These are phyloP conservation scores for Pseudocercospora vitis DNA, from an alignment of 2,329 filamentous ascomycete species.

Conservation along the genomic window DNA sequence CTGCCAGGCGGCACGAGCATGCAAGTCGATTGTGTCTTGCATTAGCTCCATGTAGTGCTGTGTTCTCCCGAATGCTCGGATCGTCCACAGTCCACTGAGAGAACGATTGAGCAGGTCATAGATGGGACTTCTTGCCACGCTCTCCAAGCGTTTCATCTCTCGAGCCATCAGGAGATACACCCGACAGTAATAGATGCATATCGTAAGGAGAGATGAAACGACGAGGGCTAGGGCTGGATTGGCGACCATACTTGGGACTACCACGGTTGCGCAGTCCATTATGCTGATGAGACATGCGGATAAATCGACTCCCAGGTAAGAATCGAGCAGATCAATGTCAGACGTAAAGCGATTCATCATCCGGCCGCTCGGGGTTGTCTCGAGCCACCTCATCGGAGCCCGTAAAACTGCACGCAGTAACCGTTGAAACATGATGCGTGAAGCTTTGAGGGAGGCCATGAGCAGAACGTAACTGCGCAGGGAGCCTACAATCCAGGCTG, in stretches of 20 bases:
- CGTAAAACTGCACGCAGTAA: slow-evolving; percentile 78
- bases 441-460: background rate
- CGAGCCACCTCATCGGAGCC: slow-evolving; percentile 92
- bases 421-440: slow-evolving; percentile 58
- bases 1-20: background rate
- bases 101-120: slow-evolving; percentile 3
- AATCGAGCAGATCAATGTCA: slow-evolving; percentile 81
- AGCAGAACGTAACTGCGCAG: background rate
- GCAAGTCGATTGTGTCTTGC: background rate
- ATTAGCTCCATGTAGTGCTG: background rate
- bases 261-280: slow-evolving; percentile 7
- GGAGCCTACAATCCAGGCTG: background rate
- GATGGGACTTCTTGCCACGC: slow-evolving; percentile 10
- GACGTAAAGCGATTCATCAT: slow-evolving; percentile 97
- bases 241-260: slow-evolving; percentile 9
- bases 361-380: slow-evolving; percentile 86
- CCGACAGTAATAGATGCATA: slow-evolving; percentile 1
- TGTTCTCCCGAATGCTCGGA: background rate
- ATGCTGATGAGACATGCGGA: slow-evolving; percentile 47
- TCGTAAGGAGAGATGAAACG: too few species aligned
- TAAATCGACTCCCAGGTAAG: slow-evolving; percentile 3
- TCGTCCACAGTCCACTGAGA: slow-evolving; percentile 2
- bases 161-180: slow-evolving; percentile 8
- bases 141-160: slow-evolving; percentile 11
- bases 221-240: background rate